Evolutionary conservation across 2,329 filamentous ascomycete genomes (phyloP).

Genomic region (Fusarium ambrosium): DNA sequence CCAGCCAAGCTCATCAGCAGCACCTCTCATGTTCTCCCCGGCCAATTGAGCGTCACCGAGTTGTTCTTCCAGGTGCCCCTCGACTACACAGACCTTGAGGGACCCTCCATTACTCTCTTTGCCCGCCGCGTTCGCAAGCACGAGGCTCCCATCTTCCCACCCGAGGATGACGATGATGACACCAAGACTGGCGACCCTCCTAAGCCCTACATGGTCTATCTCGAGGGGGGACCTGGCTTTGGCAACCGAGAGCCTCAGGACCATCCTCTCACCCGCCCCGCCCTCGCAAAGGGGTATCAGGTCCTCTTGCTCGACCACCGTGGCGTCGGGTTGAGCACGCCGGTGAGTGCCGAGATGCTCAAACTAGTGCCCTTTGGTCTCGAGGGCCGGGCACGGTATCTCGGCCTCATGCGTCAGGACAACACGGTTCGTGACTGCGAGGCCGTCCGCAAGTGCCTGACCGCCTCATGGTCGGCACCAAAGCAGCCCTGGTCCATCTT

Average conservation of each 20-base stretch:
- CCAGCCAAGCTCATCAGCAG: constrained; percentile 57
- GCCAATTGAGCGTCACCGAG: constrained; percentile 82
- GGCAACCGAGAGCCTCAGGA: constrained; percentile 82
- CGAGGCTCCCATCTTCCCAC: constrained; percentile 70
- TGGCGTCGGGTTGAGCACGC: constrained; percentile 87
- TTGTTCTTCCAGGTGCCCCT: constrained; percentile 89
- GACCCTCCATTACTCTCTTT: constrained; percentile 79
- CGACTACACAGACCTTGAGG: constrained; percentile 75
- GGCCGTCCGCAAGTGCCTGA: constrained; percentile 83
- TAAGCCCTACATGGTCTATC: constrained; percentile 76
- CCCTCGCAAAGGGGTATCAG: constrained; percentile 87
- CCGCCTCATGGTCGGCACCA: constrained; percentile 74
- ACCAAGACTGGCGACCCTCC: constrained; percentile 44
- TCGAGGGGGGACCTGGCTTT: constrained; percentile 89
- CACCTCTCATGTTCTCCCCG: constrained; percentile 62
- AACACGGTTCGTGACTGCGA: constrained; percentile 92
- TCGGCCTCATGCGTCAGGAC: constrained; percentile 89
- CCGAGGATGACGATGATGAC: constrained; percentile 47
- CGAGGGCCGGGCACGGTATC: constrained; percentile 80
- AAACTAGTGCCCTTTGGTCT: constrained; percentile 68
- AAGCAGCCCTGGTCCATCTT: constrained; percentile 87
- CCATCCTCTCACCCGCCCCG: constrained; percentile 75
- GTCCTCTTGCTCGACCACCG: constrained; percentile 90
- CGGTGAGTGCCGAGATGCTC: constrained; percentile 81
- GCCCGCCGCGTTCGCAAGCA: constrained; percentile 79